Conservation (phyloP, 2,329 filamentous ascomycete species). For the Bertia moriformis region DNA sequence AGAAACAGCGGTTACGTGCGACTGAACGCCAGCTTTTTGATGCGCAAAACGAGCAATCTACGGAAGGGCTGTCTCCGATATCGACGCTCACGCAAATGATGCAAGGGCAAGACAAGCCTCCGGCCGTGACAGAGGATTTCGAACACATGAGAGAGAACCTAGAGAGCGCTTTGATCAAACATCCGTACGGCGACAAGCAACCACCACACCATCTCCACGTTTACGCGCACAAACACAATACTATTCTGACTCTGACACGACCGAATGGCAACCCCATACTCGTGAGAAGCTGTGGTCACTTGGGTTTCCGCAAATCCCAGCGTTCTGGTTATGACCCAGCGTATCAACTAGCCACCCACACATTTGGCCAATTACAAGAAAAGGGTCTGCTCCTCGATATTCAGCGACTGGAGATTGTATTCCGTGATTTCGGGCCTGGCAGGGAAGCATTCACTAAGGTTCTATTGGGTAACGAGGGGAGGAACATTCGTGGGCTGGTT, state of each 20-base stretch:
- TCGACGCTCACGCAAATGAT: neutral
- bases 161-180: slow-evolving; percentile 9
- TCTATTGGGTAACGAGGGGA: slow-evolving; percentile 72
- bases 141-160: slow-evolving; percentile 6
- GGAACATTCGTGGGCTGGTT: slow-evolving; percentile 59
- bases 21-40: neutral
- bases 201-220: slow-evolving; percentile 72
- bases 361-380: slow-evolving; percentile 73
- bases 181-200: slow-evolving; percentile 23
- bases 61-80: neutral
- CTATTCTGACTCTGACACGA: slow-evolving; percentile 76
- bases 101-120: neutral
- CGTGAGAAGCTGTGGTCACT: slow-evolving; percentile 67
- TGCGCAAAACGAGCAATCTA: neutral
- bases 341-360: slow-evolving; percentile 75
- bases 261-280: slow-evolving; percentile 69
- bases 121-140: slow-evolving; percentile 3
- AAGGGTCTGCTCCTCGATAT: slow-evolving; percentile 66
- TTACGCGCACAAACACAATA: slow-evolving; percentile 83
- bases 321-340: slow-evolving; percentile 78
- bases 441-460: slow-evolving; percentile 84
- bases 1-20: neutral
- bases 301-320: slow-evolving; percentile 76
- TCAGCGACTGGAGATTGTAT: slow-evolving; percentile 60
- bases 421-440: slow-evolving; percentile 75